Base-by-base conservation (phyloP, 2,329 filamentous ascomycete species). In the Trichoderma brevicompactum region DNA sequence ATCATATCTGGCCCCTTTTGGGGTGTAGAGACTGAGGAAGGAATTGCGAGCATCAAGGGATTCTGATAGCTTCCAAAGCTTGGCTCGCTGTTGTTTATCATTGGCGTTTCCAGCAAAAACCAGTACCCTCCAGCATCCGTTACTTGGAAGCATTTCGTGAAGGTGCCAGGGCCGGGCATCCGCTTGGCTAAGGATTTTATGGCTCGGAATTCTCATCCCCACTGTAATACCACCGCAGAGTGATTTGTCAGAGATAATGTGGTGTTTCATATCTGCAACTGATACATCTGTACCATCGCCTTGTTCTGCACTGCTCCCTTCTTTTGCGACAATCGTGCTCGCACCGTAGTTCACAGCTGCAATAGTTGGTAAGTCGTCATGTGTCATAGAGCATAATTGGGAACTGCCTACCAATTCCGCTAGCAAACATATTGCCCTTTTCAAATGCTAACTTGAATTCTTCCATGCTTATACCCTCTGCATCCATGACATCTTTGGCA, bases 401-500 rank as follows among this genome's bases (percentile, higher is more conserved):
- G n/a, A 5, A 3, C 17, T 9, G 5, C 40, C 28, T 56, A 56
- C 54, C 54, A 56, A 44, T 56, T n/a, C 54, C 54, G 15, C 54
- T 56, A 7, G 54, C 54, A 49, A 40, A 49, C 44, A 60, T 40
- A 9, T 60, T 48, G 17, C 44, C 56, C 19, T 60, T 44, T 23
- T 49, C 13, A 2, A 49, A 49, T 49, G 44, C 44, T 41, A 32
- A 17, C 2, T 46, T 56, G 1, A 56, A 56, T 15, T 56, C 54
- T 15, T 56, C 54, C 54, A 56, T 56, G 15, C 54, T 56, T 2
- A 56, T 56, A 19, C 54, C 54, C 40, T 56, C 54, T 34, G 54
- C 54, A 6, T 56, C 54, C 54, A 56, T 56, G 40, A 56, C 54
- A 44, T 56, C 54, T 44, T 56, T 56, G 23, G 54, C 54, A 4